phyloP scores from a whole-genome alignment of 176 grass and related monocot species.

The Pontederia crassipes region DNA sequence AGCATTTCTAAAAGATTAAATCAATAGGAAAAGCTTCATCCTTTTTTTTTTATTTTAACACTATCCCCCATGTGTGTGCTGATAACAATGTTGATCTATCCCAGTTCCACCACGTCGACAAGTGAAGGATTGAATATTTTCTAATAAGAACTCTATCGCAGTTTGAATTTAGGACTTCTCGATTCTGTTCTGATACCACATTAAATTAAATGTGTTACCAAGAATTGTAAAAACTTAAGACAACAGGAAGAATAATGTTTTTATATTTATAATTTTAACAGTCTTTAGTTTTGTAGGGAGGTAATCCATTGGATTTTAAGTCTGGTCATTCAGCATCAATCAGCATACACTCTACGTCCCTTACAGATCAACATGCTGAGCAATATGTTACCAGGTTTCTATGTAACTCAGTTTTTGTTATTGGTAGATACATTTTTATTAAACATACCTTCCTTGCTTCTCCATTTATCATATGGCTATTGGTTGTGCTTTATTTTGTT shows the following conservation, averaged over 20 bases:
- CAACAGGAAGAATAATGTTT: no score
- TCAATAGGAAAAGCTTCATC: no score
- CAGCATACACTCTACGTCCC: conserved; percentile 91
- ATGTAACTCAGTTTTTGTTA: conserved; percentile 17
- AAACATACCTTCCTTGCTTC: conserved; percentile 9
- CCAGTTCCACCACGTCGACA: no score
- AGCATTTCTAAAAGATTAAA: no score
- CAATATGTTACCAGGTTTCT: conserved; percentile 70
- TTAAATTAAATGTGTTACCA: no score
- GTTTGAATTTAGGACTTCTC: no score
- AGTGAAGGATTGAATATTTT: no score
- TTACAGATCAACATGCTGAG: conserved; percentile 54
- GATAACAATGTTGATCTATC: no score
- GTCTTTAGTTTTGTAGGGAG: conserved; percentile 58
- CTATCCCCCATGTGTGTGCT: no score
- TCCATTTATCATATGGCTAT: conserved; percentile 13
- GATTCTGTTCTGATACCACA: no score
- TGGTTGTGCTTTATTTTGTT: not conserved
- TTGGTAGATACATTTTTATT: conserved; percentile 20
- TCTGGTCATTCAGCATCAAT: conserved; percentile 60
- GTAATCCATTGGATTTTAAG: conserved; percentile 98
- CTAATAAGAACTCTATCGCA: no score
- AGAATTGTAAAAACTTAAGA: no score
- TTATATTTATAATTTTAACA: conserved; percentile 14
- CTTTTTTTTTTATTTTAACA: not conserved